Percentiles rank a stretch among this genome's conserved stretches.
phyloP scores from a whole-genome alignment of 306 rosid species.

The Trifolium pratense region DNA sequence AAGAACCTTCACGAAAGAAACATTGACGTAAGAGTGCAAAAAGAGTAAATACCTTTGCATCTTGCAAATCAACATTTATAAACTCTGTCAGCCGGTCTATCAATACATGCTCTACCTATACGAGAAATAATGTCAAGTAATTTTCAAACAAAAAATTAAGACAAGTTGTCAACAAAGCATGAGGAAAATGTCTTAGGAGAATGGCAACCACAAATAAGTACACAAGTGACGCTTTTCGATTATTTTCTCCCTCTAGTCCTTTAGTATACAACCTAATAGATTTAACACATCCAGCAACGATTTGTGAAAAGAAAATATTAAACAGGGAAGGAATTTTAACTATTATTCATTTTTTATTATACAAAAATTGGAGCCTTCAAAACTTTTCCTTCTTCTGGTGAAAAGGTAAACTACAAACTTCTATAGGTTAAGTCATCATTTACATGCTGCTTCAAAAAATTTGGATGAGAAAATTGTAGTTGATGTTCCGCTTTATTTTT shows the following conservation, averaged over 20 bases:
- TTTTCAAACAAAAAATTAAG: conserved; percentile 28
- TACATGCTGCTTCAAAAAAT: conserved; percentile 23
- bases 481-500: conserved; percentile 24
- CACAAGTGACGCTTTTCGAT: background rate
- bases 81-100: conserved; percentile 80
- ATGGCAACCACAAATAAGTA: conserved; percentile 6
- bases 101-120: conserved; percentile 93
- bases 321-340: conserved; percentile 30
- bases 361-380: conserved; percentile 16
- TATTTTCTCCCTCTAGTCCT: background rate
- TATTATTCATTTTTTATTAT: conserved; percentile 13
- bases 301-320: conserved; percentile 24
- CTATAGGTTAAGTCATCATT: conserved; percentile 25
- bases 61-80: conserved; percentile 78
- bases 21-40: conserved; percentile 11
- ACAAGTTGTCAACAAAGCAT: background rate
- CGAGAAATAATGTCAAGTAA: conserved; percentile 38
- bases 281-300: conserved; percentile 2
- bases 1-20: conserved; percentile 7
- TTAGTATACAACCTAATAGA: conserved; percentile 28
- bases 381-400: background rate
- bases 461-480: conserved; percentile 7
- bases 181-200: conserved; percentile 29
- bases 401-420: conserved; percentile 12
- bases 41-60: conserved; percentile 64